A percentile compares a stretch with the other conserved stretches of the same genome.
phyloP scores from a whole-genome alignment of 2,329 filamentous ascomycete species.

The Thelonectria blattea region DNA sequence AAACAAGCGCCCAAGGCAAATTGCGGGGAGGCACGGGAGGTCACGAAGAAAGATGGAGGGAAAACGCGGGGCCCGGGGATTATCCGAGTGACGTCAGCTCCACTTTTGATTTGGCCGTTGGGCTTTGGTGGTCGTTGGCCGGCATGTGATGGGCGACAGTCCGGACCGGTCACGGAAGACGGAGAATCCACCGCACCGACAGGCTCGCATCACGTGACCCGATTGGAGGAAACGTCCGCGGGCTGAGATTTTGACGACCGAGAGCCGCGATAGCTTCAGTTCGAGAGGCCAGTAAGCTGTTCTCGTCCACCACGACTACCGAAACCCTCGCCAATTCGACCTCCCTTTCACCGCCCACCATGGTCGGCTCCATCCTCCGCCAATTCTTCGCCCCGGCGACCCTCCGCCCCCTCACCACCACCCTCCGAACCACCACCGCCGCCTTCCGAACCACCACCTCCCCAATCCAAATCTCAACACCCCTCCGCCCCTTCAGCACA shows the following conservation, averaged over 20 bases:
- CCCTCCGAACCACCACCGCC: constrained; percentile 30
- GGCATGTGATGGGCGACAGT: constrained; percentile 31
- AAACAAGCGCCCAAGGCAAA: not conserved
- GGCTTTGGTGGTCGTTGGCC: not conserved
- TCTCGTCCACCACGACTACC: constrained; percentile 10
- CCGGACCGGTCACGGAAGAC: not conserved
- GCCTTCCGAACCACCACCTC: constrained; percentile 41
- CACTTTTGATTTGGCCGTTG: not conserved
- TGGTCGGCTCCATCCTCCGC: constrained; percentile 46
- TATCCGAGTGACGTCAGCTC: constrained; percentile 39
- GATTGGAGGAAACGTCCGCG: constrained; percentile 2
- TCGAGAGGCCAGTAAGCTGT: constrained; percentile 23
- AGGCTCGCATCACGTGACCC: constrained; percentile 24
- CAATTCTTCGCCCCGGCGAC: constrained; percentile 44
- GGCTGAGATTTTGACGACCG: constrained; percentile 36
- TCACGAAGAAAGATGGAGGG: not conserved
- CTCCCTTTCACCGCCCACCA: constrained; percentile 32
- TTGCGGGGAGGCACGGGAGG: constrained; percentile 23
- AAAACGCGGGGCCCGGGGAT: constrained; percentile 28
- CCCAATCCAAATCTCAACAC: constrained; percentile 38
- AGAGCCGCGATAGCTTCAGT: constrained; percentile 22
- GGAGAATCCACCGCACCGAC: constrained; percentile 24
- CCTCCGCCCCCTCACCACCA: constrained; percentile 36
- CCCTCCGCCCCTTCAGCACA: constrained; percentile 60
- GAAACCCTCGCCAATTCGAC: constrained; percentile 36